Conservation (phyloP, 2,329 filamentous ascomycete species). For the Corniculantispora saksenae region DNA sequence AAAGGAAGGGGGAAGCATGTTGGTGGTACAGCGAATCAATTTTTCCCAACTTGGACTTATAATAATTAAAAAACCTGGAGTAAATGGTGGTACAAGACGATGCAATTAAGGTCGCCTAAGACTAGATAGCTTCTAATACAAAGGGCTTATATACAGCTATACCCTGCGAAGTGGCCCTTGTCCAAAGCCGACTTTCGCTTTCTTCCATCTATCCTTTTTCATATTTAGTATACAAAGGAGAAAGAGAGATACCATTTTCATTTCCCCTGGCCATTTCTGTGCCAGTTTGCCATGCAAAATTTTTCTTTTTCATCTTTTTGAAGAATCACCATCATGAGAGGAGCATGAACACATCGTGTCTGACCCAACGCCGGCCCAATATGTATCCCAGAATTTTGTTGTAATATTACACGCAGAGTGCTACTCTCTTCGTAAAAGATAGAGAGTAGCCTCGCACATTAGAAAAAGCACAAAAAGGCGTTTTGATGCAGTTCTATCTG, state of each 20-base stretch:
- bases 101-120: slow-evolving; percentile 5
- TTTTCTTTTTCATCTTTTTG: slow-evolving; percentile 7
- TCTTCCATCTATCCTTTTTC: slow-evolving; percentile 3
- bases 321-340: slow-evolving; percentile 42
- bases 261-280: background rate
- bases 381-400: slow-evolving; percentile 25
- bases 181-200: slow-evolving; percentile 12
- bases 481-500: slow-evolving; percentile 15
- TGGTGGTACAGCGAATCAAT: background rate
- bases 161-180: background rate
- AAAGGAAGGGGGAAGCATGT: background rate
- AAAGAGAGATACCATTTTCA: background rate
- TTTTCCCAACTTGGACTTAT: background rate
- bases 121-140: slow-evolving; percentile 19
- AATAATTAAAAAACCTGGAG: background rate
- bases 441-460: background rate
- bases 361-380: slow-evolving; percentile 37
- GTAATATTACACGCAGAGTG: slow-evolving; percentile 36
- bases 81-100: slow-evolving; percentile 12
- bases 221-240: slow-evolving; percentile 7
- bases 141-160: slow-evolving; percentile 15
- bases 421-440: slow-evolving; percentile 10
- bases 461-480: background rate
- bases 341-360: slow-evolving; percentile 45
- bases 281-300: slow-evolving; percentile 13